Conservation (phyloP, 208 protist species). For the Leishmania braziliensis region DNA sequence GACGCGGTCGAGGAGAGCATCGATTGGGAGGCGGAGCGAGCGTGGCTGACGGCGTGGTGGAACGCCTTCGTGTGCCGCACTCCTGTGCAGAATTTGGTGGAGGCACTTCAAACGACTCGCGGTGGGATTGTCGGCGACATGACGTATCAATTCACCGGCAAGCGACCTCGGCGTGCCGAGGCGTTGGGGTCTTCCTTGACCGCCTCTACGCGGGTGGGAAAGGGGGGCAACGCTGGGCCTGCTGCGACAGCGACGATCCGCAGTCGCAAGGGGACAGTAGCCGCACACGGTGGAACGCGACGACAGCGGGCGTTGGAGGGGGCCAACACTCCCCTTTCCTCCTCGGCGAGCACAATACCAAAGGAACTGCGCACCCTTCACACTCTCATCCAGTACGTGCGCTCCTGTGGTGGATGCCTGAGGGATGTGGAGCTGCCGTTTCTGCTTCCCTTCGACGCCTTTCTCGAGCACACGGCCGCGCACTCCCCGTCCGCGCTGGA, state of each 20-base stretch:
- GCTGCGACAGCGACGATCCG: neutral
- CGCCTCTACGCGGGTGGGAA: neutral
- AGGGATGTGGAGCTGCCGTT: constrained; percentile 69
- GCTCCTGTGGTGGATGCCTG: constrained; percentile 76
- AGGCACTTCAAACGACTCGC: constrained; percentile 50
- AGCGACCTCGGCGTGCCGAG: constrained; percentile 35
- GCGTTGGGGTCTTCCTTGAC: constrained; percentile 5
- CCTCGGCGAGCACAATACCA: neutral
- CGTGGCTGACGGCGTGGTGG: constrained; percentile 72
- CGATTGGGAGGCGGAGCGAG: constrained; percentile 33
- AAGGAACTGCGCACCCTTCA: constrained; percentile 54
- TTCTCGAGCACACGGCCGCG: constrained; percentile 33
- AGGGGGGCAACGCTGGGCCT: neutral
- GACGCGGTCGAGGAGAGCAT: constrained; percentile 26
- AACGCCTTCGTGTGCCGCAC: constrained; percentile 75
- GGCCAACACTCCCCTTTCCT: neutral
- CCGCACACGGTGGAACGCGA: neutral
- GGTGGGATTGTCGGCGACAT: constrained; percentile 75
- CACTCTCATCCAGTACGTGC: constrained; percentile 67
- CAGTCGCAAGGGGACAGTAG: neutral
- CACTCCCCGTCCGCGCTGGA: neutral
- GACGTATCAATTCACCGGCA: constrained; percentile 64
- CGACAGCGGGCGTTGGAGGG: neutral
- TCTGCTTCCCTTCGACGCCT: constrained; percentile 87
- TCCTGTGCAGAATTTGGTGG: constrained; percentile 61